A percentile compares a stretch with the other conserved stretches of the same genome.
Evolutionary conservation across 257 asterid genomes (phyloP).

Genomic region (Ilex asprella): DNA sequence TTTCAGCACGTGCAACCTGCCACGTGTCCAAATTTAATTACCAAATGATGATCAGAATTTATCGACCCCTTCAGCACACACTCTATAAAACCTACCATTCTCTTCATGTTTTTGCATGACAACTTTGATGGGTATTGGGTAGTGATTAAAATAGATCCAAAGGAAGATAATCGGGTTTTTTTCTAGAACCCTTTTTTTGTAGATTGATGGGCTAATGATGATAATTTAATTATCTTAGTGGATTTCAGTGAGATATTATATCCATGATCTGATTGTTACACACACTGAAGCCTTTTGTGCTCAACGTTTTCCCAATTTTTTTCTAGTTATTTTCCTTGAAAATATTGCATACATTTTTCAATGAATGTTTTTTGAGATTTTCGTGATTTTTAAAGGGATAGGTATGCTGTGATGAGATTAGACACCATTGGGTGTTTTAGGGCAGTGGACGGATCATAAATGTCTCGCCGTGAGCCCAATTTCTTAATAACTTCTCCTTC

Average conservation of each 20-base stretch:
- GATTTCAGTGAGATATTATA: slow-evolving; percentile 77
- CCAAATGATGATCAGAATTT: no score
- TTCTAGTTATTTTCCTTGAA: not conserved
- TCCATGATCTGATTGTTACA: slow-evolving; percentile 93
- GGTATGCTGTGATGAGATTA: slow-evolving; percentile 38
- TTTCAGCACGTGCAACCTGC: no score
- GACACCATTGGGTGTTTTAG: slow-evolving; percentile 25
- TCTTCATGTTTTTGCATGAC: no score
- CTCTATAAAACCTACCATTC: no score
- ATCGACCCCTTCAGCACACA: slow-evolving; percentile 73
- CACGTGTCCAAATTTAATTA: no score
- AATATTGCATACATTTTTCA: not conserved
- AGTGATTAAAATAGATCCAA: no score
- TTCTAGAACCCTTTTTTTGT: not conserved
- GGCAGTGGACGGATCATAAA: slow-evolving; percentile 36
- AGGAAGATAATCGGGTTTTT: not conserved
- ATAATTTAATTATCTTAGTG: slow-evolving; percentile 71
- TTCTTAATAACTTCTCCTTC: slow-evolving; percentile 53
- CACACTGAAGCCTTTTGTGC: slow-evolving; percentile 66
- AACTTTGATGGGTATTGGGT: no score
- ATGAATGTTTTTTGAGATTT: not conserved
- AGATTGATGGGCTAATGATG: slow-evolving; percentile 45
- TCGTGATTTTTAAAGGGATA: not conserved
- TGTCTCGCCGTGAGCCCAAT: slow-evolving; percentile 39
- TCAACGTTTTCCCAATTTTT: no score